Conservation (phyloP, 2,329 filamentous ascomycete genomes). For the Juglanconis sp. region DNA sequence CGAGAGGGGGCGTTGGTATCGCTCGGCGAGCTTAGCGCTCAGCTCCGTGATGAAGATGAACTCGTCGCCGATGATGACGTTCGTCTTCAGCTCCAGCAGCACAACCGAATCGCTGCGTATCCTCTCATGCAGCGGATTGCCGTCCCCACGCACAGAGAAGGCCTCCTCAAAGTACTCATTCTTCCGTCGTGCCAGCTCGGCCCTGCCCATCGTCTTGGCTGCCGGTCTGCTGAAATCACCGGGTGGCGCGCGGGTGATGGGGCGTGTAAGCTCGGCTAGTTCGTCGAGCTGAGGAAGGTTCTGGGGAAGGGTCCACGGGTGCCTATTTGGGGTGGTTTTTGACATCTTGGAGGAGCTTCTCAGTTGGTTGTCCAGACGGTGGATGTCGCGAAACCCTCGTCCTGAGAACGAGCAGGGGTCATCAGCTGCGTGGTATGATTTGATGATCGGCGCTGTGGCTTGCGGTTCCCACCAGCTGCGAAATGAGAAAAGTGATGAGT, state of each 20-base stretch:
- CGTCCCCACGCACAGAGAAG: conserved; percentile 31
- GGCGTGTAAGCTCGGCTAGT: conserved; percentile 34
- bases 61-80: conserved; percentile 68
- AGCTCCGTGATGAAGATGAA: conserved; percentile 72
- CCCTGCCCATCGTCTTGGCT: conserved; percentile 29
- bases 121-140: conserved; percentile 39
- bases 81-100: conserved; percentile 62
- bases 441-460: background rate
- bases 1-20: conserved; percentile 71
- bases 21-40: conserved; percentile 67
- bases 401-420: background rate
- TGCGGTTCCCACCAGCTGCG: background rate
- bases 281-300: conserved; percentile 28
- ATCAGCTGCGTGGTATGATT: background rate
- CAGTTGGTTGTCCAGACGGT: background rate
- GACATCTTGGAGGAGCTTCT: conserved; percentile 30
- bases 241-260: conserved; percentile 37
- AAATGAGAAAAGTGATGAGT: background rate
- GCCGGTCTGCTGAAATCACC: conserved; percentile 32
- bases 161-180: conserved; percentile 46
- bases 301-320: conserved; percentile 23
- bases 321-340: conserved; percentile 25
- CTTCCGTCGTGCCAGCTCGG: conserved; percentile 32
- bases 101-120: conserved; percentile 55
- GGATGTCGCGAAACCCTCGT: background rate